Evolutionary conservation across 2,329 filamentous ascomycete genomes (phyloP).

Genomic region (Pestalotiopsis sp.): DNA sequence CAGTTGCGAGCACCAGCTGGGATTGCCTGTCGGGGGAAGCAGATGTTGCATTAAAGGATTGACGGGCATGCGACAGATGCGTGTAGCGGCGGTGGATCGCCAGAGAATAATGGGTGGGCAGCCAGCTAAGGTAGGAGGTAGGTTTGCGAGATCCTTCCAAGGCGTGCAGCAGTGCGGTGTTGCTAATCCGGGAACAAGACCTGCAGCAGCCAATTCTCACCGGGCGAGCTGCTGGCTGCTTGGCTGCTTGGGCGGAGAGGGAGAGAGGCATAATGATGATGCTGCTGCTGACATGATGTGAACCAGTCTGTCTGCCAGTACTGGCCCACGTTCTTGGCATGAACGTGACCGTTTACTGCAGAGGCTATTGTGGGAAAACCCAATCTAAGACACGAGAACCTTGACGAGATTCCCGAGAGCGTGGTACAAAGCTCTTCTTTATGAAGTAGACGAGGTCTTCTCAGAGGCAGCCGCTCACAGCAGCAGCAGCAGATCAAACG

Average conservation of each 20-base stretch:
- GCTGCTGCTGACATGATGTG: neutral
- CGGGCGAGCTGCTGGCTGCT: neutral
- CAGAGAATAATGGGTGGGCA: neutral
- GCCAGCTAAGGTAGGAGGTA: neutral
- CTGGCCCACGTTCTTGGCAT: neutral
- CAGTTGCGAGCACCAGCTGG: neutral
- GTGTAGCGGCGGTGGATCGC: conserved; percentile 6
- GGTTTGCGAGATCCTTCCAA: conserved; percentile 4
- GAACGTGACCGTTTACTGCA: neutral
- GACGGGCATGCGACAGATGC: conserved; percentile 9
- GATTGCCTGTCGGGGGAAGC: conserved; percentile 8
- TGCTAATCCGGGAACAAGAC: neutral
- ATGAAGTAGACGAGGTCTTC: neutral
- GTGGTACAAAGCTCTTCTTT: neutral
- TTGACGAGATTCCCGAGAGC: conserved; percentile 1
- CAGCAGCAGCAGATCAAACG: neutral
- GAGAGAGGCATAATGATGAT: neutral
- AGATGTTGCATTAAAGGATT: conserved; percentile 10
- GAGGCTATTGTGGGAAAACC: neutral
- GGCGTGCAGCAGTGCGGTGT: neutral
- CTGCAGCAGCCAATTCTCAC: neutral
- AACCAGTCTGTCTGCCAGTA: neutral
- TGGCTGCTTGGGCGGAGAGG: neutral
- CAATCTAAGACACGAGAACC: conserved; percentile 5
- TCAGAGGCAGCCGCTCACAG: neutral